These are phyloP conservation scores for Pholiota molesta DNA, from an alignment of 768 basidiomycete genomes.

Conservation along the genomic window DNA sequence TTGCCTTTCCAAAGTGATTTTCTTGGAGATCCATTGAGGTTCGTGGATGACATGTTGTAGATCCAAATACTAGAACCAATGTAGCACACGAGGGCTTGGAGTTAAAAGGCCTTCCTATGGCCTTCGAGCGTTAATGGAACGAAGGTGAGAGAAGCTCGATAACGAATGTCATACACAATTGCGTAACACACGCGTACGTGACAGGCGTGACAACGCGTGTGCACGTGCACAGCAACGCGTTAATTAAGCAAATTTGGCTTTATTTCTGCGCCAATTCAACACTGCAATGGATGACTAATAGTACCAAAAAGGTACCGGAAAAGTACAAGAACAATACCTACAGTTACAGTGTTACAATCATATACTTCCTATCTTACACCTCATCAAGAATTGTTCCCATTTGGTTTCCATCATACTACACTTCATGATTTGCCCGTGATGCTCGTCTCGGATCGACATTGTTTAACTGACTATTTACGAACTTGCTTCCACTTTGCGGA, in stretches of 20 bases:
- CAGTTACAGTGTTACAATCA: background rate
- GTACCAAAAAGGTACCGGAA: no score
- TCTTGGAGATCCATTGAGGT: slow-evolving; percentile 5
- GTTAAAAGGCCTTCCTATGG: no score
- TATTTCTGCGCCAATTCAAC: background rate
- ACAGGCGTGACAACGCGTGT: background rate
- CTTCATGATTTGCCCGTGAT: no score
- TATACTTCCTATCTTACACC: background rate
- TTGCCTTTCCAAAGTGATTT: slow-evolving; percentile 61
- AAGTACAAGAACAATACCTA: no score
- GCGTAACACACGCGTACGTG: slow-evolving; percentile 1
- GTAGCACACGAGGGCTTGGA: background rate
- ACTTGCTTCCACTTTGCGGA: slow-evolving; percentile 24
- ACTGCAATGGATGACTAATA: no score
- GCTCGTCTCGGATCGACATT: background rate
- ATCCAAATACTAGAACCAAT: background rate
- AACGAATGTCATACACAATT: no score
- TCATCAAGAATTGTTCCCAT: background rate
- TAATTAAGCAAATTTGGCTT: background rate
- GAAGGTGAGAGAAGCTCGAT: no score
- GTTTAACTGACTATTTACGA: background rate
- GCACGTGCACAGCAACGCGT: background rate
- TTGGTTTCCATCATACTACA: no score
- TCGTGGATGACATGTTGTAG: background rate
- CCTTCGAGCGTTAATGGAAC: no score